These are phyloP conservation scores for Emericellopsis cladophorae DNA, from an alignment of 2,329 filamentous ascomycete genomes.

Conservation along the genomic window DNA sequence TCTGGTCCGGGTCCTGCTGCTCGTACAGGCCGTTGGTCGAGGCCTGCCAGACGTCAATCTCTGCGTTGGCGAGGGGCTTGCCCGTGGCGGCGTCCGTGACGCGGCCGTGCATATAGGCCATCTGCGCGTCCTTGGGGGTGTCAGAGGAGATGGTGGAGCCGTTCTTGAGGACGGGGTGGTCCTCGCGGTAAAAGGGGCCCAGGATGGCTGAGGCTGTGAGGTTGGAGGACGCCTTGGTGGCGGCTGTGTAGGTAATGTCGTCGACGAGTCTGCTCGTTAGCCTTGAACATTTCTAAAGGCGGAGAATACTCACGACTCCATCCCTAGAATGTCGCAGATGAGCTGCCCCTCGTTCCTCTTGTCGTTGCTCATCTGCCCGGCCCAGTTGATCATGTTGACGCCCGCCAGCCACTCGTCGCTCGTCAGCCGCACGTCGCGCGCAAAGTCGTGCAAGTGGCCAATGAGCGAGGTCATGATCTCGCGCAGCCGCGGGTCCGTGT, in stretches of 20 bases:
- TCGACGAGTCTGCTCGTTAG: slow-evolving; percentile 47
- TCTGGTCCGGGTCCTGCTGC: slow-evolving; percentile 59
- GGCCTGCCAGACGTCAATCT: slow-evolving; percentile 70
- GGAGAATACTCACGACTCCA: slow-evolving; percentile 45
- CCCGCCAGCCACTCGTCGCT: slow-evolving; percentile 69
- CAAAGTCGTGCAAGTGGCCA: slow-evolving; percentile 69
- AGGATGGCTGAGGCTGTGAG: slow-evolving; percentile 69
- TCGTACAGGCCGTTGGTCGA: slow-evolving; percentile 60
- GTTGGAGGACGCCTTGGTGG: slow-evolving; percentile 26
- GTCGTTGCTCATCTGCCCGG: slow-evolving; percentile 56
- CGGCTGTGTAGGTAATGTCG: slow-evolving; percentile 60
- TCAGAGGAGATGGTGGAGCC: slow-evolving; percentile 52
- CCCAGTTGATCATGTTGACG: slow-evolving; percentile 43
- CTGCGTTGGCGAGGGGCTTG: slow-evolving; percentile 49
- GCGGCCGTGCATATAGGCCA: slow-evolving; percentile 52
- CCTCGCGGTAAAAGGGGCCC: slow-evolving; percentile 70
- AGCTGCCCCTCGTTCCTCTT: slow-evolving; percentile 64
- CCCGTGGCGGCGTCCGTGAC: slow-evolving; percentile 45
- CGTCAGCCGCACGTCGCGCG: slow-evolving; percentile 66
- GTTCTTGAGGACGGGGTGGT: slow-evolving; percentile 58
- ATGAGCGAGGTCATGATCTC: slow-evolving; percentile 57
- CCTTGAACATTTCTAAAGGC: too few relatives aligned
- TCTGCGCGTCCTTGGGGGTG: slow-evolving; percentile 32
- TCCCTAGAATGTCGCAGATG: slow-evolving; percentile 59
- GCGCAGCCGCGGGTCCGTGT: slow-evolving; percentile 54